Evolutionary conservation across 768 basidiomycete genomes (phyloP).

Genomic region (Lentinula aciculospora): DNA sequence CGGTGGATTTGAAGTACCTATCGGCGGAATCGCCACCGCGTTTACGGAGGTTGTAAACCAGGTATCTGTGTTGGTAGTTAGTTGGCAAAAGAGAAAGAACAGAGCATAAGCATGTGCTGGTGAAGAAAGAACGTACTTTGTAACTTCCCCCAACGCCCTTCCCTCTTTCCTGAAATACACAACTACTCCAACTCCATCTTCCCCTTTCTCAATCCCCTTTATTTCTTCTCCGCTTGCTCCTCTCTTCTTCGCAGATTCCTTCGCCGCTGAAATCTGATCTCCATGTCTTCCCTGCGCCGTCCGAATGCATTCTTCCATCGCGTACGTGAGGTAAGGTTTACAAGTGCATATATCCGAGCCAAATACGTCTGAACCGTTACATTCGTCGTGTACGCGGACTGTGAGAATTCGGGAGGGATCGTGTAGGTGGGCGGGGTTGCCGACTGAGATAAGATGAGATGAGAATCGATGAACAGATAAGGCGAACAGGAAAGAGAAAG

Average conservation of each 20-base stretch:
- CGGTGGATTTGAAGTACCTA: slow-evolving; percentile 92
- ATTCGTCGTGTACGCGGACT: slow-evolving; percentile 91
- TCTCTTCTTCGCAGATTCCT: not conserved
- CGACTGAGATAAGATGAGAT: slow-evolving; percentile 45
- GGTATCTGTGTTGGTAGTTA: slow-evolving; percentile 47
- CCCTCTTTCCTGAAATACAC: slow-evolving; percentile 96
- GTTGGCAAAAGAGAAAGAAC: not conserved
- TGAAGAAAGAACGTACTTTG: no score
- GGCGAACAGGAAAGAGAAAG: no score
- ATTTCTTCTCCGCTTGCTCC: not conserved
- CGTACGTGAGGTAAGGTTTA: slow-evolving; percentile 89
- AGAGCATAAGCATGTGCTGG: slow-evolving; percentile 10
- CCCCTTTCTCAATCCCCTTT: slow-evolving; percentile 30
- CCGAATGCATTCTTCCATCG: slow-evolving; percentile 85
- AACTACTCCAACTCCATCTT: slow-evolving; percentile 85
- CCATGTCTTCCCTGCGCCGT: slow-evolving; percentile 1
- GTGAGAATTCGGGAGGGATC: slow-evolving; percentile 80
- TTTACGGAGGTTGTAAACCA: slow-evolving; percentile 96
- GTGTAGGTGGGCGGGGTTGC: slow-evolving; percentile 71
- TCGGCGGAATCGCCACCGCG: slow-evolving; percentile 90
- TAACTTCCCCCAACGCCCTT: slow-evolving; percentile 89
- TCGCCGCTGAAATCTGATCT: not conserved
- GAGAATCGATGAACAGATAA: not conserved
- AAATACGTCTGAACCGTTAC: slow-evolving; percentile 51
- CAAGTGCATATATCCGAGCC: slow-evolving; percentile 70